phyloP scores from a whole-genome alignment of 192 early-diverging fungal species.

The Backusella tarrabulga region DNA sequence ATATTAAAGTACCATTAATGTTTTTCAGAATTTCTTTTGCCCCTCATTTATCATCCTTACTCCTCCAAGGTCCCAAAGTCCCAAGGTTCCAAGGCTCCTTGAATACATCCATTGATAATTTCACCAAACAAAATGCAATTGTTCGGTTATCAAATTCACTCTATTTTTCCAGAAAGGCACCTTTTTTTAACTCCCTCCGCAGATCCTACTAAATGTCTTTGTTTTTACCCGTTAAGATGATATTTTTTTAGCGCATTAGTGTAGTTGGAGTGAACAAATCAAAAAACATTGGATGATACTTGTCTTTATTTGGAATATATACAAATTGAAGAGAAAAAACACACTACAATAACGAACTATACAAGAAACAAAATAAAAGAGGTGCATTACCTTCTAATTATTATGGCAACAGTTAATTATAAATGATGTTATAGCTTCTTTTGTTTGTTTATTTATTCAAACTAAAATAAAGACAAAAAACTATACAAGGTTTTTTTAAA shows the following conservation, averaged over 20 bases:
- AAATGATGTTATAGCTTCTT: neutral
- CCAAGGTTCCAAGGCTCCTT: neutral
- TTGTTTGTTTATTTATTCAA: neutral
- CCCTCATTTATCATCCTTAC: neutral
- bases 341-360: neutral
- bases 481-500: neutral
- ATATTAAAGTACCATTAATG: no score
- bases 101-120: neutral
- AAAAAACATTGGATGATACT: neutral
- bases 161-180: neutral
- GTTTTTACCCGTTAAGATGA: neutral
- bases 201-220: neutral
- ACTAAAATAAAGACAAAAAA: neutral
- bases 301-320: neutral
- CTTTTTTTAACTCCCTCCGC: neutral
- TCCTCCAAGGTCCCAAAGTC: neutral
- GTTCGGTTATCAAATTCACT: neutral
- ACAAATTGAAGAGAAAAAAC: neutral
- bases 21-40: neutral
- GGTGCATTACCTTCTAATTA: neutral
- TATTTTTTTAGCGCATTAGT: neutral
- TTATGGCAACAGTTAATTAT: neutral
- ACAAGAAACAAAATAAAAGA: neutral
- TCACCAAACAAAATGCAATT: neutral
- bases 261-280: neutral